Evolutionary conservation across 2,329 filamentous ascomycete genomes (phyloP), one percentile per base, ranked within the genome.

Genomic region (Pseudogymnoascus sp.): DNA sequence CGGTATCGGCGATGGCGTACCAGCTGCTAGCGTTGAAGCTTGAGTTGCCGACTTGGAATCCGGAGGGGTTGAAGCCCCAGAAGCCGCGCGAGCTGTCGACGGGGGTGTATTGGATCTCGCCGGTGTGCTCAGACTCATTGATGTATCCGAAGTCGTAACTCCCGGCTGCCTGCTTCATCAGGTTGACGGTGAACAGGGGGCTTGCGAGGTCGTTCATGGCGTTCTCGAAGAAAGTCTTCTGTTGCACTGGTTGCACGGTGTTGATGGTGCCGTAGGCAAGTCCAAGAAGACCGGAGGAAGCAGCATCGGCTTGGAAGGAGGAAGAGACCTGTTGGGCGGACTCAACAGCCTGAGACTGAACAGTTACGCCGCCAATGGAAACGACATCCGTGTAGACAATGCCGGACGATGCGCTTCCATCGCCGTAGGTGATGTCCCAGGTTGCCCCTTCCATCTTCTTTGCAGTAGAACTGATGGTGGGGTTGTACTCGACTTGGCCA

Each of bases 281-380:
- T n/a, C 85, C 85, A n/a, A 87, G 77, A 10, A 88, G 77, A 42
- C 85, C 85, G 66, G 86, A 83, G 18, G 66, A 59, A 6, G 66
- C 65, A 38, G 69, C 61, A 60, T 72, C 71, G 18, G 47, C 37
- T 14, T 68, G 65, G 65, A 74, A 73, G 1, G 61, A 60, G 6
- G 38, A 40, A 18, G 66, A 69, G 11, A 66, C 68, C 10, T 59
- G 59, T 18, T 61, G 62, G 7, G 69, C 68, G 8, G 67, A 59
- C 47, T 70, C 67, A 37, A 70, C 66, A n/a, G 63, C 63, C 62
- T 70, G 68, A 1, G 28, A 38, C 14, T 33, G 1, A 8, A 66
- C 64, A 4, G 63, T 64, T 5, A 68, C 59, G 18, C 62, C 56
- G 0, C 69, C 68, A n/a, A 70, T 59, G 14, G 60, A 64, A 16